phyloP scores from a whole-genome alignment of 129 eudicot species.

The Arctium lappa region DNA sequence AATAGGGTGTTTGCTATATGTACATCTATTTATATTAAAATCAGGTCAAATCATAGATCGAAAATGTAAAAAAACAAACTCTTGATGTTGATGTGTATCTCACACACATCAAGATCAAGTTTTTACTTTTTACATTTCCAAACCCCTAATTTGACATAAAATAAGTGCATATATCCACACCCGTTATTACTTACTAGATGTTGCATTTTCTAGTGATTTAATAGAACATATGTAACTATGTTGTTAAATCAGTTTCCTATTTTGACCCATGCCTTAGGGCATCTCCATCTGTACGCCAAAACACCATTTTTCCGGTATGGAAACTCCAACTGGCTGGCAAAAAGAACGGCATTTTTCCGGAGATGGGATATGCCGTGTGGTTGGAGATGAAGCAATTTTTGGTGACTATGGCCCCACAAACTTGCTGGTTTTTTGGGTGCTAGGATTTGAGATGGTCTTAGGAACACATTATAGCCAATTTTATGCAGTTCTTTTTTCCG shows the following conservation, averaged over 20 bases:
- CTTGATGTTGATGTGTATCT: neutral
- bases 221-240: neutral
- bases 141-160: neutral
- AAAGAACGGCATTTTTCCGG: neutral
- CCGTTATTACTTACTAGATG: neutral
- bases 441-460: neutral
- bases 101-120: neutral
- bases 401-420: neutral
- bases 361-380: neutral
- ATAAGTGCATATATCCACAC: neutral
- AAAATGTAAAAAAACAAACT: neutral
- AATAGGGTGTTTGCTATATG: neutral
- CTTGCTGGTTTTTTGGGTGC: neutral
- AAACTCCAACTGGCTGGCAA: neutral
- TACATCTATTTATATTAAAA: neutral
- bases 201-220: neutral
- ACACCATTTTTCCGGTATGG: neutral
- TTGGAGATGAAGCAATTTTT: neutral
- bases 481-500: neutral
- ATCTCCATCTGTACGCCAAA: neutral
- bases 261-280: neutral
- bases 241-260: constrained; percentile 3
- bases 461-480: neutral
- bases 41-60: neutral
- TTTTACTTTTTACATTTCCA: neutral